Conservation (phyloP, 495 filamentous ascomycete species). For the Penicillium dipodomyicola region DNA sequence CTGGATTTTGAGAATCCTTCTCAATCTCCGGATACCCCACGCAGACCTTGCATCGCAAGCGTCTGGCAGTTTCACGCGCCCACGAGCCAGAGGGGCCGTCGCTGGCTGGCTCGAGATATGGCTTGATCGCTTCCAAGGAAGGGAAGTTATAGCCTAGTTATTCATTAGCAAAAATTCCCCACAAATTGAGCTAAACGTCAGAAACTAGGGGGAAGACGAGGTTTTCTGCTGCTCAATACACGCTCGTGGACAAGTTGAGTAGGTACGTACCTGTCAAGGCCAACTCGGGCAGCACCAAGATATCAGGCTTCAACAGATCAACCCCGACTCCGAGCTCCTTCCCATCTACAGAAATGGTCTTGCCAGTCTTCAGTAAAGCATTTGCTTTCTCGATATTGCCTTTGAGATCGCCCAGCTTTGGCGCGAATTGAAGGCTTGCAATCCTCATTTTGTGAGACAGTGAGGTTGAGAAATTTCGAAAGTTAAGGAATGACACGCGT, state of each 20-base stretch:
- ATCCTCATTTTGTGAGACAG: conserved; percentile 61
- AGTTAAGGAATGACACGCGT: too few species aligned
- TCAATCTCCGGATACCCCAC: conserved; percentile 84
- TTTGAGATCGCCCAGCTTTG: conserved; percentile 69
- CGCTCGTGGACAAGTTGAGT: not conserved
- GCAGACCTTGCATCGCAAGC: conserved; percentile 74
- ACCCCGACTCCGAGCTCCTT: conserved; percentile 19
- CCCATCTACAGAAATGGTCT: conserved; percentile 12
- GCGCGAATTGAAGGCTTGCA: conserved; percentile 76
- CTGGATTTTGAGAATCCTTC: conserved; percentile 3
- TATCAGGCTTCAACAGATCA: conserved; percentile 37
- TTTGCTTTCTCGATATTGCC: conserved; percentile 75
- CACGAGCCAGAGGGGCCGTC: conserved; percentile 73
- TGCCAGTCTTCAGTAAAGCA: conserved; percentile 56
- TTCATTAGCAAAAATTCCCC: not conserved
- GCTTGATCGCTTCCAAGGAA: conserved; percentile 70
- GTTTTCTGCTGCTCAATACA: not conserved
- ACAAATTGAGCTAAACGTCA: not conserved
- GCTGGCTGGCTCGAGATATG: conserved; percentile 75
- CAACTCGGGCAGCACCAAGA: conserved; percentile 84
- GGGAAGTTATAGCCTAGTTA: conserved; percentile 83
- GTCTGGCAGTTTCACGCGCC: conserved; percentile 71
- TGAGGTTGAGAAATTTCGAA: conserved; percentile 19
- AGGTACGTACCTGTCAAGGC: conserved; percentile 72
- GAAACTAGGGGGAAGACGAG: not conserved